These are phyloP conservation scores for Aureobasidium sp. DNA, from an alignment of 2,329 filamentous ascomycete species.

Conservation along the genomic window DNA sequence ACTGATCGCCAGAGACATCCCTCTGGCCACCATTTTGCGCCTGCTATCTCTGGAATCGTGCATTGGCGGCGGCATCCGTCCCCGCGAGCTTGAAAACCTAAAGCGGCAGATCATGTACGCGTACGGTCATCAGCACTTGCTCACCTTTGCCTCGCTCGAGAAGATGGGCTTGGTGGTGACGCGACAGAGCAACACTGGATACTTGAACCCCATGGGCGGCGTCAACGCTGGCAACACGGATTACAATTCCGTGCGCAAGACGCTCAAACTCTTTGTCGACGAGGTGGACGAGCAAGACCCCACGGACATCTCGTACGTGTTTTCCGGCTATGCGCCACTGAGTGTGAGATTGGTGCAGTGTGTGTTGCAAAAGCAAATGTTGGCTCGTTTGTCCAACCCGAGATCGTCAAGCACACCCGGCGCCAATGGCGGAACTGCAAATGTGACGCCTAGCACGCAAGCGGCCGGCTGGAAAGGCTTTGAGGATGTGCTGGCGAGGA, in stretches of 20 bases:
- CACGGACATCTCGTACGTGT: conserved; percentile 94
- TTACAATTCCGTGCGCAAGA: conserved; percentile 80
- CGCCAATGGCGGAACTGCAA: conserved; percentile 33
- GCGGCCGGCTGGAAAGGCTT: conserved; percentile 75
- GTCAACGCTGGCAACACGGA: conserved; percentile 53
- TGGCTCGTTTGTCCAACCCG: conserved; percentile 51
- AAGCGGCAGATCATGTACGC: conserved; percentile 82
- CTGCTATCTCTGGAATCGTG: conserved; percentile 87
- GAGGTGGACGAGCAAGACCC: conserved; percentile 94
- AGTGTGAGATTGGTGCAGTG: conserved; percentile 88
- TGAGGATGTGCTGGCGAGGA: conserved; percentile 83
- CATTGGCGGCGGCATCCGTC: conserved; percentile 79
- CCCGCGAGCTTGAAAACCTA: conserved; percentile 83
- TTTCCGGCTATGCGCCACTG: conserved; percentile 91
- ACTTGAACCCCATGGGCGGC: conserved; percentile 69
- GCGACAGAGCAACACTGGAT: conserved; percentile 62
- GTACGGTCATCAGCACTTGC: conserved; percentile 89
- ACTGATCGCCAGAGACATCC: conserved; percentile 80
- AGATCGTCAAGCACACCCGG: conserved; percentile 22
- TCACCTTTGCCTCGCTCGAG: conserved; percentile 82
- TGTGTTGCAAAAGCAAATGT: conserved; percentile 81
- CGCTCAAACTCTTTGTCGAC: conserved; percentile 82
- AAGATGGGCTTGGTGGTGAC: conserved; percentile 81
- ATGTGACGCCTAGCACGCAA: conserved; percentile 43
- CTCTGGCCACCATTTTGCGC: conserved; percentile 73